Base-by-base conservation (phyloP, 169 alveolate genomes). In the Cryptosporidium meleagridis region DNA sequence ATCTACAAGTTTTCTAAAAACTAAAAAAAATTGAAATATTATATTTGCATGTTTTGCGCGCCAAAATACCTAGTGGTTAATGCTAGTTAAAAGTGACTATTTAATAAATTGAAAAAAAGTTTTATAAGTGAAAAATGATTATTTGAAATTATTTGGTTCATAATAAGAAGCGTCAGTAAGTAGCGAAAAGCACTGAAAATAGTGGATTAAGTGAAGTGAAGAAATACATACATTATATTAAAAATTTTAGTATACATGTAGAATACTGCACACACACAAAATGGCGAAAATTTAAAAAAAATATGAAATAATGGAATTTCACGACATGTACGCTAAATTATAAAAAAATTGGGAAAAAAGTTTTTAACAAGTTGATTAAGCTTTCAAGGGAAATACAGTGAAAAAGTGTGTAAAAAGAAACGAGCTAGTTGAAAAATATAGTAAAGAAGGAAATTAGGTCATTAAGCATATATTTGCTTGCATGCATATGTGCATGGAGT, bases 241-340 rank as follows among this genome's bases (percentile, higher is more conserved):
- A 48, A 12, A 48, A 48, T 48, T 16, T 48, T 12, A 31, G 67
- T 55, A 55, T 55, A 0, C 67, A 55, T 55, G 35, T n/a, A 55
- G 35, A 55, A 55, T 55, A 9, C 14, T 55, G 67, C 67, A 26
- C 67, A 53, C 65, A 53, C 65, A 55, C 67, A 55, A 26, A 55
- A 55, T 55, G 29, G 9, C 12, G 35, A 55, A 55, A 9, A 26
- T 21, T 55, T 21, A 21, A 7, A 23, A 26, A 55, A 23, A 8
- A n/a, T 55, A 31, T 23, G 26, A 55, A 23, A 55, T 23, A 55
- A 55, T 55, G 67, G 67, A 55, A 55, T 55, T 55, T 55, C 23
- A 55, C 67, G 67, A 55, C 67, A 55, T 55, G 67, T 55, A 55
- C 67, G 67, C 67, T 55, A 55, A 55, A 55, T 55, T 55, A n/a